Conservation (phyloP, 768 basidiomycete species). For the Gloeostereum incarnatum region DNA sequence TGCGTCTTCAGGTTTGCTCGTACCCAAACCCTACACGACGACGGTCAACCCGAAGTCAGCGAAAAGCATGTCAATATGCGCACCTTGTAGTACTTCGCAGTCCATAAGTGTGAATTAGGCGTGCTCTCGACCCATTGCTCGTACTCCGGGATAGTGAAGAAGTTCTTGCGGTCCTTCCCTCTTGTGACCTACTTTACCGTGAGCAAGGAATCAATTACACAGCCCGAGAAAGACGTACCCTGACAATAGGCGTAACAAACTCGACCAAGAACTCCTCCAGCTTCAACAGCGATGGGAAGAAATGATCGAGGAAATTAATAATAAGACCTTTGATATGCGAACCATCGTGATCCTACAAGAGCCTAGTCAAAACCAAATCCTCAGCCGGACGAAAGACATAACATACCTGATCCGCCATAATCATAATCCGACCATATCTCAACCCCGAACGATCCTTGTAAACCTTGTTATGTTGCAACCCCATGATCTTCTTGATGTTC, state of each 20-base stretch:
- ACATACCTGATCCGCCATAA: constrained; percentile 98
- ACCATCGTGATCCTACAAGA: constrained; percentile 88
- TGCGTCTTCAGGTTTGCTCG: constrained; percentile 83
- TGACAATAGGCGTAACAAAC: constrained; percentile 97
- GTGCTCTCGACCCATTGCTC: constrained; percentile 85
- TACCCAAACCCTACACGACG: constrained; percentile 78
- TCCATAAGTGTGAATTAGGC: constrained; percentile 73
- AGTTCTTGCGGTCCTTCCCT: constrained; percentile 70
- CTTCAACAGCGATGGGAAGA: constrained; percentile 89
- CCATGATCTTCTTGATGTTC: constrained; percentile 97
- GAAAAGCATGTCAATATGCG: constrained; percentile 9
- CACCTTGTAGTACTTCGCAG: constrained; percentile 96
- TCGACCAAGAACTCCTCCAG: constrained; percentile 91
- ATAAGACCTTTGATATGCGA: constrained; percentile 99
- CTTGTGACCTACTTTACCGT: constrained; percentile 50
- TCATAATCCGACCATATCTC: constrained; percentile 94
- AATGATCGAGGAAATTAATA: constrained; percentile 96
- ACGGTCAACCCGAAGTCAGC: constrained; percentile 5
- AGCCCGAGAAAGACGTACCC: constrained; percentile 39
- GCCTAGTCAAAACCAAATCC: background rate
- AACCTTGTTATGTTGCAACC: constrained; percentile 88
- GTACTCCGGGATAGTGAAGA: constrained; percentile 97
- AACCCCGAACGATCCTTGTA: constrained; percentile 61
- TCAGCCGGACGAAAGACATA: background rate
- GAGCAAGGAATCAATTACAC: background rate